Evolutionary conservation across 495 filamentous ascomycete species (phyloP).

Genomic region (Daldinia bambusicola): DNA sequence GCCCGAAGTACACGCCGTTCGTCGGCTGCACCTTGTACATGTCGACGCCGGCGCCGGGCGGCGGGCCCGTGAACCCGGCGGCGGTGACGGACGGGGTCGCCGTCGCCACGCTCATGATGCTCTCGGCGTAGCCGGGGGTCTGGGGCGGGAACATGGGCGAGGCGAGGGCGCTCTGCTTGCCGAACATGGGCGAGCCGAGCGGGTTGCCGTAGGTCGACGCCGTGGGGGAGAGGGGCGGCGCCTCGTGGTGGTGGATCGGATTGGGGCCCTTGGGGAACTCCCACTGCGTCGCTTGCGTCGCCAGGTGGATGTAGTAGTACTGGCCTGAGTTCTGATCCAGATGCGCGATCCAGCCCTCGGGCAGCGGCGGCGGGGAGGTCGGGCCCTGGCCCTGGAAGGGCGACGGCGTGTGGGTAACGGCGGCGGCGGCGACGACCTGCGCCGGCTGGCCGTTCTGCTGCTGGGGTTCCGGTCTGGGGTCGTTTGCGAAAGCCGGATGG

Average conservation of each 20-base stretch:
- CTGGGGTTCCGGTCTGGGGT: constrained; percentile 61
- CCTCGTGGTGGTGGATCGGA: constrained; percentile 75
- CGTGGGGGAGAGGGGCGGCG: constrained; percentile 81
- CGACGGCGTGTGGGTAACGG: constrained; percentile 59
- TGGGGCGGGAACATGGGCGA: constrained; percentile 80
- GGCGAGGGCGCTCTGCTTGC: constrained; percentile 74
- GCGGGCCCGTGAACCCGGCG: constrained; percentile 81
- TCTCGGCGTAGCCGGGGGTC: constrained; percentile 77
- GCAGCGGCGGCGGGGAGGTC: constrained; percentile 86
- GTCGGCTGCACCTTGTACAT: constrained; percentile 92
- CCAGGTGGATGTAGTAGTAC: constrained; percentile 98
- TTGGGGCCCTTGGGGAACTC: constrained; percentile 95
- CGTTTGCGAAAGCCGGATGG: constrained; percentile 91
- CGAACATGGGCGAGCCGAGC: constrained; percentile 76
- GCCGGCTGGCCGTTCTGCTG: constrained; percentile 57
- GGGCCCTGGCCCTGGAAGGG: constrained; percentile 68
- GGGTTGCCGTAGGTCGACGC: constrained; percentile 82
- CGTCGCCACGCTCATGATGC: constrained; percentile 80
- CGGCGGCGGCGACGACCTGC: constrained; percentile 51
- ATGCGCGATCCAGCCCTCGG: constrained; percentile 98
- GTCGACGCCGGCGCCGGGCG: constrained; percentile 86
- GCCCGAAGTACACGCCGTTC: constrained; percentile 98
- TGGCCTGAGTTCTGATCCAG: constrained; percentile 94
- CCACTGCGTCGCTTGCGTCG: constrained; percentile 97
- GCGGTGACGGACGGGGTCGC: constrained; percentile 71